Evolutionary conservation across 2,329 filamentous ascomycete genomes (phyloP), one percentile per base, ranked within the genome.

Genomic region (Pyricularia sp.): DNA sequence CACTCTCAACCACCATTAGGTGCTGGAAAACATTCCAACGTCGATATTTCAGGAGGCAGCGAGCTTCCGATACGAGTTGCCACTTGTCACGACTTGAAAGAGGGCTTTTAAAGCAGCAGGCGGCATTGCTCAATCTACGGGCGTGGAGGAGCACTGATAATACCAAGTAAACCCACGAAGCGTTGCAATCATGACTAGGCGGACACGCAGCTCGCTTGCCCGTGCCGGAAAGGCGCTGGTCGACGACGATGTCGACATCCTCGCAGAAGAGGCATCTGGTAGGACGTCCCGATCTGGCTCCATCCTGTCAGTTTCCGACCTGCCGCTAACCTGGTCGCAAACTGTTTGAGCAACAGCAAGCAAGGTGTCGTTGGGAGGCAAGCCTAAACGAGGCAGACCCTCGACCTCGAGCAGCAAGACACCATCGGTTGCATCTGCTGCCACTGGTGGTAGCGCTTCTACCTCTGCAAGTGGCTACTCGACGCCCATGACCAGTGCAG

Each of bases 401-500:
- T 67, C 65, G 12, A 31, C 65, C 31, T 58, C 65, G 9, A 59
- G 30, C 33, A 68, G 59, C 59, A 50, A 63, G 17, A 31, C 42
- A 23, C 64, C 67, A 20, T 64, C 79, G 33, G 69, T 71, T 23
- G 81, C 80, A 9, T 76, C 79, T 2, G 74, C 75, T 23, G 73
- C 78, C 10, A 80, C 80, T 6, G 78, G 78, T 10, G 73, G 77
- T 20, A 73, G 73, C 25, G 75, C 73, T 25, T 73, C 31, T 55
- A 33, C 71, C 5, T 77, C 77, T 4, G 79, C 78, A 25, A 79
- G 78, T 70, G 81, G 79, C 30, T 78, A 78, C 69, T 78, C 78
- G 17, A 83, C 82, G 9, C 80, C 81, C 3, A 76, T 80, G 31
- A 83, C 82, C 26, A 83, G 81, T 72, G 76, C 76, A 71, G 76